Conservation (phyloP, 2,329 filamentous ascomycete genomes). For the Plenodomus tracheiphilus region DNA sequence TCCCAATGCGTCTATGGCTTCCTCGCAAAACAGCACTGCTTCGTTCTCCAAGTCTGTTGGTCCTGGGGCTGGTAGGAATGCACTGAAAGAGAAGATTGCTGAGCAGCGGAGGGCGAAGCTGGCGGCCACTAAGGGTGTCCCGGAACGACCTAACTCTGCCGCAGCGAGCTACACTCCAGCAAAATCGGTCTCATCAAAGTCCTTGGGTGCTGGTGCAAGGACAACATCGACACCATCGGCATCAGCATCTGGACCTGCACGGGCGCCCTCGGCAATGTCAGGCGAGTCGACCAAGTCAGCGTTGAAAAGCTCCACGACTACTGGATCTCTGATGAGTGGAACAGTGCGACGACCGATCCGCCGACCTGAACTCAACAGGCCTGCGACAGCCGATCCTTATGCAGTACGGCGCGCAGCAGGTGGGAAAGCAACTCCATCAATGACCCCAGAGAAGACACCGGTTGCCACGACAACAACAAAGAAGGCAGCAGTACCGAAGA, state of each 20-base stretch:
- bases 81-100: conserved; percentile 79
- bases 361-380: conserved; percentile 52
- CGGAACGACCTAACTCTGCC: conserved; percentile 61
- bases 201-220: conserved; percentile 24
- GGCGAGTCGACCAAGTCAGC: conserved; percentile 39
- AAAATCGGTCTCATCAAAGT: conserved; percentile 44
- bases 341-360: conserved; percentile 58
- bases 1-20: conserved; percentile 62
- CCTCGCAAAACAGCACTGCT: conserved; percentile 53
- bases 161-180: conserved; percentile 57
- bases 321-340: conserved; percentile 59
- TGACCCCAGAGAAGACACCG: conserved; percentile 52
- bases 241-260: conserved; percentile 31
- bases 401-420: conserved; percentile 36
- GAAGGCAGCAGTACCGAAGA: conserved; percentile 41
- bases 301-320: conserved; percentile 31
- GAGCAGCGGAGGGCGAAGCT: conserved; percentile 70
- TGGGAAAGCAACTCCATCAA: conserved; percentile 51
- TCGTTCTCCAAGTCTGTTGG: conserved; percentile 53
- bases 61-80: conserved; percentile 53
- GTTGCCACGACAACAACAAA: conserved; percentile 38
- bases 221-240: conserved; percentile 34
- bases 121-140: conserved; percentile 48
- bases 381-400: conserved; percentile 60
- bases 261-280: conserved; percentile 44